A percentile compares a stretch with the other conserved stretches of the same genome.
phyloP scores from a whole-genome alignment of 768 basidiomycete genomes.

The Cystofilobasidium ferigula region DNA sequence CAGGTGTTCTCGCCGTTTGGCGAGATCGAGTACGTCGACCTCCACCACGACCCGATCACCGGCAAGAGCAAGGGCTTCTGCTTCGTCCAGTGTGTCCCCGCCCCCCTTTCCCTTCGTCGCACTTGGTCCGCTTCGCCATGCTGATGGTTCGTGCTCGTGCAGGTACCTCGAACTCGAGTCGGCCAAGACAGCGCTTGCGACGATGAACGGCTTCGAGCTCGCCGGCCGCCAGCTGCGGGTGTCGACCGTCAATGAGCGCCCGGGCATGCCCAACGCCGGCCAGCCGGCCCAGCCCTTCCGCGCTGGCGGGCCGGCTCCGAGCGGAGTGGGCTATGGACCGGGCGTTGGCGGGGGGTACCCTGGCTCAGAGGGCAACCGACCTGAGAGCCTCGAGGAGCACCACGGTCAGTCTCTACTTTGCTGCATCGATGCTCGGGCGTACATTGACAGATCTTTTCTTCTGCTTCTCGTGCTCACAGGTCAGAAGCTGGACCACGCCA shows the following conservation, averaged over 20 bases:
- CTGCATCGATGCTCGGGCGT: neutral
- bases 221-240: slow-evolving; percentile 62
- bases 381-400: slow-evolving; percentile 25
- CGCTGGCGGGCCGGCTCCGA: neutral
- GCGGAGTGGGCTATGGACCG: neutral
- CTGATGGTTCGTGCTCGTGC: too few relatives aligned
- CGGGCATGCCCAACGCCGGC: slow-evolving; percentile 3
- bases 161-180: slow-evolving; percentile 86
- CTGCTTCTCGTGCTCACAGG: neutral
- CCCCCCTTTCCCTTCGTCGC: neutral
- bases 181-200: slow-evolving; percentile 90
- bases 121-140: neutral
- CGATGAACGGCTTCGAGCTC: slow-evolving; percentile 98
- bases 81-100: slow-evolving; percentile 71
- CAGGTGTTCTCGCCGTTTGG: slow-evolving; percentile 99
- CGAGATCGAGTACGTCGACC: slow-evolving; percentile 93
- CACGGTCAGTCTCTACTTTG: slow-evolving; percentile 8
- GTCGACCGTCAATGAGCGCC: slow-evolving; percentile 31
- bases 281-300: neutral
- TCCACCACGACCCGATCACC: slow-evolving; percentile 87
- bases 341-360: neutral
- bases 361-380: slow-evolving; percentile 6
- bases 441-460: too few relatives aligned
- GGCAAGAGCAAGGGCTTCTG: slow-evolving; percentile 96
- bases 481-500: slow-evolving; percentile 43